Conservation (phyloP, 2,329 filamentous ascomycete genomes). For the Parascedosporium putredinis region DNA sequence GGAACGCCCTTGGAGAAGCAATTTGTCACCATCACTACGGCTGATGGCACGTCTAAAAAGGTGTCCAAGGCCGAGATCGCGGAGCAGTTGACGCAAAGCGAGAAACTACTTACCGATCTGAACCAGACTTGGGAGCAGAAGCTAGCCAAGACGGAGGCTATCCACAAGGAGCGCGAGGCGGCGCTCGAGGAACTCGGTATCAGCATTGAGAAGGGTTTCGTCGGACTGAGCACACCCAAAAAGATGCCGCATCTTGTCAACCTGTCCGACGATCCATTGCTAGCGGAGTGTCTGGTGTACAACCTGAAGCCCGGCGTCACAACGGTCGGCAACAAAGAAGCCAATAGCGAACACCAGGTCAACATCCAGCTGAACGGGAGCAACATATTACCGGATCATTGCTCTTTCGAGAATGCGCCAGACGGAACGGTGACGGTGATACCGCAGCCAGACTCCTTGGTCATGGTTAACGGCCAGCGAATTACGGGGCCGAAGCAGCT, state of each 20-base stretch:
- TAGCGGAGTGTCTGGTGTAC: constrained; percentile 94
- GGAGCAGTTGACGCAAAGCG: constrained; percentile 89
- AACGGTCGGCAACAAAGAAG: constrained; percentile 88
- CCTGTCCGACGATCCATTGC: constrained; percentile 82
- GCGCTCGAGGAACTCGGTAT: constrained; percentile 95
- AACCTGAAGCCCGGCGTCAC: constrained; percentile 94
- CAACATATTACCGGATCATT: constrained; percentile 86
- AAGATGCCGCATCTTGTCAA: constrained; percentile 99
- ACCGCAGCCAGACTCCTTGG: constrained; percentile 80
- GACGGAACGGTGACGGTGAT: constrained; percentile 90
- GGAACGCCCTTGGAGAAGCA: constrained; percentile 91
- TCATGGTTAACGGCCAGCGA: constrained; percentile 95
- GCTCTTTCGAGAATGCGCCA: constrained; percentile 75
- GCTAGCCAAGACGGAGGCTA: constrained; percentile 85
- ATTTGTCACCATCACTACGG: constrained; percentile 82
- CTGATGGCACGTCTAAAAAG: constrained; percentile 82
- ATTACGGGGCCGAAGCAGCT: constrained; percentile 78
- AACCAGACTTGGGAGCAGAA: constrained; percentile 99
- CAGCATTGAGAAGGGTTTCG: constrained; percentile 96
- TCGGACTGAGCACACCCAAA: constrained; percentile 90
- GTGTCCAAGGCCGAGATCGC: constrained; percentile 98
- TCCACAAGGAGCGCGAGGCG: constrained; percentile 93
- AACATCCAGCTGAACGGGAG: constrained; percentile 92
- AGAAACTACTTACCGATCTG: constrained; percentile 89
- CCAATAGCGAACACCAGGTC: constrained; percentile 60